Base-by-base conservation (phyloP, 139 green algal genomes). In the Mychonastes homosphaera region DNA sequence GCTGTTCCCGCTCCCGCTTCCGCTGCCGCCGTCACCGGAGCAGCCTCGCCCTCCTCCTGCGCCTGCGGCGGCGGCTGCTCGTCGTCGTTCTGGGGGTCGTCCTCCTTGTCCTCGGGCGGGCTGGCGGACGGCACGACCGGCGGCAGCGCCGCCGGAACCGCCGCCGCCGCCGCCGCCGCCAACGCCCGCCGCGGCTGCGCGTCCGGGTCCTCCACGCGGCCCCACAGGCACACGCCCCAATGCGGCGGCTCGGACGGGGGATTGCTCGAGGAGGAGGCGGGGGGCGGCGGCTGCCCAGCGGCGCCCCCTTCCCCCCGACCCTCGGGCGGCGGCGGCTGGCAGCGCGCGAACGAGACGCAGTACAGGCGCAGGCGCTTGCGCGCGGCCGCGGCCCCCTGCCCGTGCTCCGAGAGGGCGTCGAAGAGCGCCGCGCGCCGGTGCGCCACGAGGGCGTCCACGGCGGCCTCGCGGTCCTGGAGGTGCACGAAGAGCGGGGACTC, bases 401-500 rank as follows among this genome's bases (percentile, higher is more conserved):
- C 61, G 3, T 43, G 45, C 2, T 30, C 29, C 5, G 34, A 19
- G 13, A 47, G 23, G 19, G 50, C 61, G 21, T 23, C 28, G 15
- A 61, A 51, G 19, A 67, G 32, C 16, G 52, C 61, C 3, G 61
- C 21, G 19, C 61, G 53, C 4, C 40, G 50, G 18, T 40, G 39
- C 32, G 54, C 61, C n/a, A 67, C 34, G 3, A 38, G 40, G 18
- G 36, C 21, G 41, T 67, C 61, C 12, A 61, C 34, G n/a, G 53
- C 18, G 24, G 29, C 40, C 48, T 67, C 61, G 23, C 61, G 50
- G 39, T 59, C 49, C 15, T 58, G 35, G 2, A 65, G 45, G 19
- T 41, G 32, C 23, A 59, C 57, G 50, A 67, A 55, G 4, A 59
- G 48, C 38, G 61, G 26, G 15, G 61, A 67, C 41, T 67, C 61